Conservation (phyloP, 169 alveolate species). For the Babesia ovis region DNA sequence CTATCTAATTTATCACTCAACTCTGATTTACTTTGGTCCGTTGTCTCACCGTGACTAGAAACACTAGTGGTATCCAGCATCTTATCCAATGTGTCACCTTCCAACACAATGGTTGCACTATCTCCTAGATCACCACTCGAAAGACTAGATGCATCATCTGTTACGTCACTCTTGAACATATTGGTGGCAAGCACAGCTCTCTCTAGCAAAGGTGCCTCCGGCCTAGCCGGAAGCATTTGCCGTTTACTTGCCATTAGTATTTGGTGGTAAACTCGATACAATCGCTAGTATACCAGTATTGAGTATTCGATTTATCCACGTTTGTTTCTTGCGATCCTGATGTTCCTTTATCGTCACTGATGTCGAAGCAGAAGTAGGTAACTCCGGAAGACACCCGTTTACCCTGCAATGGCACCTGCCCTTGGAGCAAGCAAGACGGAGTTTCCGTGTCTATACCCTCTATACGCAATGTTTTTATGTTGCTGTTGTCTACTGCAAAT, state of each 20-base stretch:
- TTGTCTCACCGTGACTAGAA: no score
- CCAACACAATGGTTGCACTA: no score
- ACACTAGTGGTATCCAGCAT: no score
- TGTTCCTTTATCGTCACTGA: not conserved
- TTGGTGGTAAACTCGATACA: slow-evolving; percentile 38
- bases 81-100: no score
- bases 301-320: not conserved
- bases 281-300: slow-evolving; percentile 40
- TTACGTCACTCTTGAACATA: not conserved
- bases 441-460: slow-evolving; percentile 25
- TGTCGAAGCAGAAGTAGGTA: slow-evolving; percentile 50
- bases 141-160: not conserved
- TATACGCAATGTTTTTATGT: slow-evolving; percentile 21
- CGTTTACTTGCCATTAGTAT: slow-evolving; percentile 5
- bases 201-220: slow-evolving; percentile 23
- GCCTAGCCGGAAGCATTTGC: slow-evolving; percentile 34
- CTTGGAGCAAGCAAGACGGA: slow-evolving; percentile 51
- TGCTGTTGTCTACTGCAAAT: slow-evolving; percentile 31
- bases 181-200: not conserved
- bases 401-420: slow-evolving; percentile 47
- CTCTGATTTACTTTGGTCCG: no score
- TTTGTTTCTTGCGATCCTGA: not conserved
- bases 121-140: no score
- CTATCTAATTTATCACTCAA: not conserved
- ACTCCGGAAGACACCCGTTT: slow-evolving; percentile 32